Base-by-base conservation (phyloP, 148 eudicot species). In the Vaccinium vitisidaea region DNA sequence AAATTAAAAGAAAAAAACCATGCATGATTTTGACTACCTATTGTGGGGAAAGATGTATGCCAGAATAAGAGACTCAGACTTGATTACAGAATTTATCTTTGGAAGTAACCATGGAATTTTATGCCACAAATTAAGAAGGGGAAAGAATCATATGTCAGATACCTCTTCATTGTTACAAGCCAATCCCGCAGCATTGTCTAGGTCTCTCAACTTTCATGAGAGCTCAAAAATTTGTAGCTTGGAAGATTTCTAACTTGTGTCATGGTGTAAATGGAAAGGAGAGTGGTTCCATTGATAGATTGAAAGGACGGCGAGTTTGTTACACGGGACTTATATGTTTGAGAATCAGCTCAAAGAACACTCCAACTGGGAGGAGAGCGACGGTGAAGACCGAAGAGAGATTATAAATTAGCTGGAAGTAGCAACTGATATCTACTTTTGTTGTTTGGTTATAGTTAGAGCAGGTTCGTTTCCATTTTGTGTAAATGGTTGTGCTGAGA, bases 101-200 rank as follows among this genome's bases (percentile, higher is more conserved):
- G 36, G 36, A 32, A 32, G 36, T 32, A 32, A 32, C 36, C 36
- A 32, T 32, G 36, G 36, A 27, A 27, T 27, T 27, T 27, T 27
- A 27, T 27, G 30, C 30, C 30, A 27, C 30, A 27, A 27, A 27
- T 27, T 27, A 27, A 27, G 30, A 27, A 27, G 30, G 0, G 30
- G 30, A 27, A 27, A 27, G 30, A 27, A 27, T 27, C 30, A 27
- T 27, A 27, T 27, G 30, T 0, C 30, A 27, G 30, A 27, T 27
- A 27, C 30, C 30, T 27, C 30, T 27, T 27, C 30, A 27, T 27
- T 27, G 30, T 27, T 27, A 27, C 30, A 27, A 27, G 30, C 30
- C 56, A 91, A 92, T 77, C 93, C 94, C 27, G 94, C 93, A 23
- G 94, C 94, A 32, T 71, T 89, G 52, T 90, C 91, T 48, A 85